Base-by-base conservation (phyloP, 2,329 filamentous ascomycete species). In the Fusarium sp. region DNA sequence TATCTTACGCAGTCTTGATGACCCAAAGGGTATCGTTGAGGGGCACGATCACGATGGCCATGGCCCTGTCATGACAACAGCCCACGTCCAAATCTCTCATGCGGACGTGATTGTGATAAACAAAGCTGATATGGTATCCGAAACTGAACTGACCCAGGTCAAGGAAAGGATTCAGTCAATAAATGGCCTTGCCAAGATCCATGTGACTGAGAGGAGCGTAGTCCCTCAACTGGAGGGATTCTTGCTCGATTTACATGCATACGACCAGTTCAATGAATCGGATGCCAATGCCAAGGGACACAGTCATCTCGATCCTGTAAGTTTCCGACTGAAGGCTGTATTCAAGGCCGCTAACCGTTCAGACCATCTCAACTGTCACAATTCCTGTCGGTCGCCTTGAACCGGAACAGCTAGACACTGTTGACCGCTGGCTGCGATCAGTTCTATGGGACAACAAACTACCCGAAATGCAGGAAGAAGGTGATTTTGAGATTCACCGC, bases 31-130 rank as follows among this genome's bases (percentile, higher is more conserved):
- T 16, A 83, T 87, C 59, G 81, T 86, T 18, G 81, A 84, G 16
- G 82, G 84, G 2, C 81, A 87, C 23, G 83, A 87, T 23, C 79
- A 83, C 64, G 81, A 88, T 30, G 77, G 83, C 42, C 81, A 85
- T 47, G 90, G 91, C 0, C 90, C 92, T 1, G 81, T 94, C 10
- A 87, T 97, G 79, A 97, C 95, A 1, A 97, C 93, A 4, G 96
- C 96, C 1, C 96, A 99, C 79, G 86, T 98, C 47, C 96, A 99
- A 75, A 97, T 99, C 63, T 97, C 94, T 2, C 95, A 99, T 75
- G 96, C 96, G 8, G 96, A 99, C 80, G 93, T 98, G 10, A 87
- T 99, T 44, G 88, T 99, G 38, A 88, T 99, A 72, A 99, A 99
- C 82, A 99, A 99, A 79, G 85, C 90, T 4, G 96, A 99, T 76